Conservation (phyloP, 495 filamentous ascomycete genomes). For the Hyaloscypha bicolor region DNA sequence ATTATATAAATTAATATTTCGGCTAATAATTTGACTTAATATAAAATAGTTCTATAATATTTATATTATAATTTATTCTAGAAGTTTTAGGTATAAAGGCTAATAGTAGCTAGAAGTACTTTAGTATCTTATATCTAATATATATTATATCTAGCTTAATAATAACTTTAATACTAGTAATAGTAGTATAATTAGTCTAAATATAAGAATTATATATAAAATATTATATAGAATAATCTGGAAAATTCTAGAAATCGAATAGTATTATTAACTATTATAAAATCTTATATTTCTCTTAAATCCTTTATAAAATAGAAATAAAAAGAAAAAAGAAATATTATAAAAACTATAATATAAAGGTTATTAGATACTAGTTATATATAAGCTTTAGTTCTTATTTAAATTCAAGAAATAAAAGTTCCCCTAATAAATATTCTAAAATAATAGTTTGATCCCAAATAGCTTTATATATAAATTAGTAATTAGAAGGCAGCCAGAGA, state of each 20-base stretch:
- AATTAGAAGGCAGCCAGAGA: not conserved
- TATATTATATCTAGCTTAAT: not conserved
- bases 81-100: not conserved
- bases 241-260: not conserved
- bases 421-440: not conserved
- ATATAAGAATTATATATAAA: too few relatives aligned
- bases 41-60: not conserved
- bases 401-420: not conserved
- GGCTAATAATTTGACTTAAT: conserved; percentile 6
- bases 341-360: too few relatives aligned
- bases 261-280: not conserved
- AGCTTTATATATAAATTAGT: not conserved
- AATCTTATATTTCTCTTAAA: not conserved
- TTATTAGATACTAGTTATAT: not conserved
- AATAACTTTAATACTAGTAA: too few relatives aligned
- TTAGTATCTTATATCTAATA: not conserved
- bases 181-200: too few relatives aligned
- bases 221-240: too few relatives aligned
- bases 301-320: not conserved
- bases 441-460: not conserved
- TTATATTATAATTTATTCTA: not conserved
- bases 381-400: not conserved
- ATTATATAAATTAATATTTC: not conserved
- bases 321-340: too few relatives aligned
- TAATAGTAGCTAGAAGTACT: not conserved